Evolutionary conservation across 2,329 filamentous ascomycete genomes (phyloP), one percentile per base, ranked within the genome.

Genomic region (Colletotrichum sp.): DNA sequence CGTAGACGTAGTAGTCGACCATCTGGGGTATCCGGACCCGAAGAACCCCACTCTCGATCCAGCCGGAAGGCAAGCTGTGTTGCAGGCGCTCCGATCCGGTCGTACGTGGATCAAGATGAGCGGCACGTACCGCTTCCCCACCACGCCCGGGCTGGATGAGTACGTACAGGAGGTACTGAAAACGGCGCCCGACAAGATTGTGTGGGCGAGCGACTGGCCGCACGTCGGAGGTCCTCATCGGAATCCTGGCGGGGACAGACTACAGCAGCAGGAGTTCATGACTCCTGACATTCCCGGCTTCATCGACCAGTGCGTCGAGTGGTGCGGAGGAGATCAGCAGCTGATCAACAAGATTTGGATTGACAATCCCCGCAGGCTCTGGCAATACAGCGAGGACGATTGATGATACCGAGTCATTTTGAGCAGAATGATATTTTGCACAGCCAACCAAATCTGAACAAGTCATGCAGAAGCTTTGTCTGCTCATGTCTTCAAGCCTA

Each of bases 171-270:
- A 69, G 34, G 30, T 69, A 34, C 16, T 69, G 8, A 16, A 69
- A 29, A 49, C 71, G 29, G 74, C 66, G 7, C 70, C 74, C 16
- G 69, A 76, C 22, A 65, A 64, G 25, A 59, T 76, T 8, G 66
- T 76, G 2, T 73, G 62, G 57, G 74, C 69, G 6, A 76, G 74
- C 29, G 74, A 76, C 49, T 76, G 69, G 69, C 74, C 74, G 25
- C 74, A 76, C 16, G 66, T 69, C 3, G 66, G 66, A 16, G 66
- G 66, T 15, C 66, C 66, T 11, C 52, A 30, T n/a, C 59, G 59
- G 55, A 69, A 69, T 8, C 66, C 66, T 8, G 32, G 34, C 7
- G 52, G 66, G 4, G 52, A 69, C 15, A 36, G 66, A 16, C 36
- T 70, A 15, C 32, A 62, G 68, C 36, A 70, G 15, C 68, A 70